phyloP scores from a whole-genome alignment of 495 filamentous ascomycete genomes.

The Poronia punctata region DNA sequence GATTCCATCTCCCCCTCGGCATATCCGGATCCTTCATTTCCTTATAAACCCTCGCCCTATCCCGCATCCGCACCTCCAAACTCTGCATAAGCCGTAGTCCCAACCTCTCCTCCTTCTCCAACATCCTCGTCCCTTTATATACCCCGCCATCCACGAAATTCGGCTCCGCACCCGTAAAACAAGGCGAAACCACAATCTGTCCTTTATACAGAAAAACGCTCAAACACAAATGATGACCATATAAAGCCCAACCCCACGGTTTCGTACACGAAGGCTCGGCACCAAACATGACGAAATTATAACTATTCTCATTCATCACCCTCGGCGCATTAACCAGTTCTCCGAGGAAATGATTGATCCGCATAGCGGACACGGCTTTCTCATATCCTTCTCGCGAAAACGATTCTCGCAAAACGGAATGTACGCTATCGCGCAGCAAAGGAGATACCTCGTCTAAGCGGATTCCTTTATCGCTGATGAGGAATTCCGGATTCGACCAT shows the following conservation, averaged over 20 bases:
- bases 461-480: constrained; percentile 54
- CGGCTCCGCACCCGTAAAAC: constrained; percentile 73
- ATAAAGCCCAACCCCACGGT: constrained; percentile 69
- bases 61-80: constrained; percentile 40
- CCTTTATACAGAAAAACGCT: constrained; percentile 54
- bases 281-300: constrained; percentile 65
- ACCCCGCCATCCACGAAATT: constrained; percentile 63
- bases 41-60: constrained; percentile 48
- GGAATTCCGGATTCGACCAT: constrained; percentile 72
- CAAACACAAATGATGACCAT: constrained; percentile 70
- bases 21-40: constrained; percentile 53
- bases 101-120: constrained; percentile 56
- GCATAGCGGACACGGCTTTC: constrained; percentile 63
- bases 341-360: constrained; percentile 73
- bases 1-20: constrained; percentile 65
- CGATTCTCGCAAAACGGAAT: constrained; percentile 47
- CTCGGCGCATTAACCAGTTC: constrained; percentile 51
- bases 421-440: constrained; percentile 38
- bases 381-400: constrained; percentile 63
- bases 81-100: constrained; percentile 63
- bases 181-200: constrained; percentile 59
- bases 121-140: constrained; percentile 52
- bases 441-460: constrained; percentile 53
- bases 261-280: constrained; percentile 38
- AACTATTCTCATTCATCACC: constrained; percentile 67